A percentile compares a stretch with the other conserved stretches of the same genome.
Conservation (phyloP, 2,329 filamentous ascomycete genomes). For the Pseudogymnoascus sp. region DNA sequence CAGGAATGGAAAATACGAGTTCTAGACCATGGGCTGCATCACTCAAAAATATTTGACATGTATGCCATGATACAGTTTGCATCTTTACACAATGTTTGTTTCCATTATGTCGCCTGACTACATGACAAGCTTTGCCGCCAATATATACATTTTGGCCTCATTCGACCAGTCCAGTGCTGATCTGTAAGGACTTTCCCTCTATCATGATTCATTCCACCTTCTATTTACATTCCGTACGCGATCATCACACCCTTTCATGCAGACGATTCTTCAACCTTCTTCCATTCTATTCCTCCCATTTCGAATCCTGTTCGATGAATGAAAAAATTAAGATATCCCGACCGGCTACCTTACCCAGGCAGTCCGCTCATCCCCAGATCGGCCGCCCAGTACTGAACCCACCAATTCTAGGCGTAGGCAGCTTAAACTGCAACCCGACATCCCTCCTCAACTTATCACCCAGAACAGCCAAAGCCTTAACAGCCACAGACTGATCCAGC, state of each 20-base stretch:
- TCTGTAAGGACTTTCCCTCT: neutral
- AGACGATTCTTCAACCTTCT: neutral
- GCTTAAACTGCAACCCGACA: slow-evolving; percentile 37
- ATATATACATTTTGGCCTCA: neutral
- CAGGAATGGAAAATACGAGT: neutral
- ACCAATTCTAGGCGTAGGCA: neutral
- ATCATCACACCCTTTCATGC: neutral
- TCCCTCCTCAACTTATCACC: slow-evolving; percentile 47
- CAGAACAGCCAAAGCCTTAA: slow-evolving; percentile 46
- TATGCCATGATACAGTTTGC: neutral
- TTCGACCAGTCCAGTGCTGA: neutral
- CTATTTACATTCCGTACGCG: neutral
- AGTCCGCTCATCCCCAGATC: neutral
- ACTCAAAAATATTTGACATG: neutral
- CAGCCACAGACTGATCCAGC: slow-evolving; percentile 40
- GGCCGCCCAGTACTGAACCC: neutral
- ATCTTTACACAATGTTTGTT: neutral
- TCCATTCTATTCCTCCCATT: neutral
- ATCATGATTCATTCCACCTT: neutral
- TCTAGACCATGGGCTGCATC: neutral
- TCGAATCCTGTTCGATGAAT: neutral
- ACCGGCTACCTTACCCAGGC: neutral
- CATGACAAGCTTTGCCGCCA: neutral
- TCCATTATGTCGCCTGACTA: neutral
- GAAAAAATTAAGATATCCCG: neutral